Conservation (phyloP, 1,284 basidiomycete species). For the Tilletia horrida region DNA sequence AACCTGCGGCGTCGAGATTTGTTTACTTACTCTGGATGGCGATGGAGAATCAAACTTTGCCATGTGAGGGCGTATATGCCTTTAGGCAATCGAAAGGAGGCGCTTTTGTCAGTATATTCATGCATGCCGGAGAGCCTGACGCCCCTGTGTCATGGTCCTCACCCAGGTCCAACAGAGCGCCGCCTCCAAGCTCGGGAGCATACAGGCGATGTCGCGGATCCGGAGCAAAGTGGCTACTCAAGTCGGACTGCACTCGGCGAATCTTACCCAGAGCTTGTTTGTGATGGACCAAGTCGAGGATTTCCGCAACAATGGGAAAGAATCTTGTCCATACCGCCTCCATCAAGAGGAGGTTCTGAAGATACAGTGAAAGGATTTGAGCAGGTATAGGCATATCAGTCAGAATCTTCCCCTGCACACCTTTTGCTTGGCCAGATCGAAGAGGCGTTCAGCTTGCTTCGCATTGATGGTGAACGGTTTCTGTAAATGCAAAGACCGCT, state of each 20-base stretch:
- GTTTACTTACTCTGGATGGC: slow-evolving; percentile 28
- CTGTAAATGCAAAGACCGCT: slow-evolving; percentile 33
- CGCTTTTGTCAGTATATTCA: not conserved
- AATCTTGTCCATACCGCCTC: slow-evolving; percentile 47
- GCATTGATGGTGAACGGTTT: slow-evolving; percentile 59
- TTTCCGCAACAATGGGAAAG: slow-evolving; percentile 38
- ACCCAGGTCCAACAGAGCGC: slow-evolving; percentile 71
- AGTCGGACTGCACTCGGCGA: slow-evolving; percentile 32
- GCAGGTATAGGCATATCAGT: not conserved
- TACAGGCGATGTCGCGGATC: slow-evolving; percentile 71
- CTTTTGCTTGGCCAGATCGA: slow-evolving; percentile 65
- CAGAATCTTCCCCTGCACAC: not conserved
- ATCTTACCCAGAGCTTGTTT: slow-evolving; percentile 36
- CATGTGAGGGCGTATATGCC: slow-evolving; percentile 51
- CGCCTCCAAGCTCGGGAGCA: slow-evolving; percentile 76
- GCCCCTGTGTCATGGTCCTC: not conserved
- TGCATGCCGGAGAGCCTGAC: not conserved
- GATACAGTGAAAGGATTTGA: slow-evolving; percentile 47
- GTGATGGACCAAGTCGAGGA: slow-evolving; percentile 35
- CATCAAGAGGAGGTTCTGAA: slow-evolving; percentile 41
- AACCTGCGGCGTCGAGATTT: not conserved
- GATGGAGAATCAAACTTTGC: slow-evolving; percentile 38
- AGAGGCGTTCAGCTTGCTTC: slow-evolving; percentile 62
- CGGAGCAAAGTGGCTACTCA: slow-evolving; percentile 29
- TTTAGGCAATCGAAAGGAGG: not conserved